Evolutionary conservation across 495 filamentous ascomycete genomes (phyloP), one percentile per base, ranked within the genome.

Genomic region (Trichocladium antarcticum): DNA sequence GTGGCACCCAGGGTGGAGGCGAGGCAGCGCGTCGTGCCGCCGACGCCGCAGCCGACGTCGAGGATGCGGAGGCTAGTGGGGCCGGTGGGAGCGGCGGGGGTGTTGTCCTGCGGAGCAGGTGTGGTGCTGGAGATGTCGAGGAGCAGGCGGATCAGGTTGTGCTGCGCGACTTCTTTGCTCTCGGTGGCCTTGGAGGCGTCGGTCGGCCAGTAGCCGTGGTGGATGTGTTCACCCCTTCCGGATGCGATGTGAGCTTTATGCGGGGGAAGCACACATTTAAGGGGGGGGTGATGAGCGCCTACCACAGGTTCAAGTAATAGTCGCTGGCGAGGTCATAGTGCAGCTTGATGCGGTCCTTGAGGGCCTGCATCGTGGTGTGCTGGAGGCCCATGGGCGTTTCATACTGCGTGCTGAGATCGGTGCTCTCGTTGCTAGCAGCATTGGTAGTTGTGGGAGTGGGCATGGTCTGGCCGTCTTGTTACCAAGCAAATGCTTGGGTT

Each of bases 301-400:
- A 76, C 73, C 72, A 74, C 17, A 75, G 56, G 16, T 63, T 71
- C 41, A 74, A 68, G 53, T 75, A 75, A 57, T 76, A 75, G 50
- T 74, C 71, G 29, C 73, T 76, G n/a, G 72, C 70, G 3, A 79
- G 65, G 45, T 79, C 76, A 47, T 79, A 79, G 52, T 79, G 76
- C 47, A 66, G 65, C 61, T 71, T 75, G 51, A 79, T 79, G 32
- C 76, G 68, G 35, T 74, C 75, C 57, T 79, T 79, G 38, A 79
- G 62, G 16, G 73, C 73, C 44, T 69, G 66, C 63, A 70, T 72
- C 0, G 76, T 74, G 5, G 63, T 70, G 54, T 74, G 71, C n/a
- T 70, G 66, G 47, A 75, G 66, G 12, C 68, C 67, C 21, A 64
- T 63, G 11, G 71, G 72, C 15, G 72, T 74, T 44, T 71, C 70